Percentiles rank a stretch among this genome's conserved stretches.
Evolutionary conservation across 352 stramenopile species (phyloP).

Genomic region (Globisporangium paddicum): DNA sequence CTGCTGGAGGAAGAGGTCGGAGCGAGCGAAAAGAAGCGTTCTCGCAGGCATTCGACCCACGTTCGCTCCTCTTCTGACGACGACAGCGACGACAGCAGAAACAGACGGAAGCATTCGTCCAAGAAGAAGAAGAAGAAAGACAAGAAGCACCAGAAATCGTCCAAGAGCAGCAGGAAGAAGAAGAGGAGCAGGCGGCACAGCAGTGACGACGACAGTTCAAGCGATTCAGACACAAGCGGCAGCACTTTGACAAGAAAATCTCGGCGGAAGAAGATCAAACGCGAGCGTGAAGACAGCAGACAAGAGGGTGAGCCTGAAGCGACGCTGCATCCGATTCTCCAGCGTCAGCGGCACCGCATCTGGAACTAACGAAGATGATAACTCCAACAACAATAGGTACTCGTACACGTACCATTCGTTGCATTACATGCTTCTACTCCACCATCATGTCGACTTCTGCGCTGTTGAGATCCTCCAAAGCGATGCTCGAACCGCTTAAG

Average conservation of each 20-base stretch:
- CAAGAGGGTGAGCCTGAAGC: not conserved
- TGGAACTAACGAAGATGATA: constrained; percentile 43
- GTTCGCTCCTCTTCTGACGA: not conserved
- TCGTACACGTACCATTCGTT: too few relatives aligned
- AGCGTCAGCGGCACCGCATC: constrained; percentile 28
- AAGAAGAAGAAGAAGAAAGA: constrained; percentile 19
- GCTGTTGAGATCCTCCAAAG: constrained; percentile 30
- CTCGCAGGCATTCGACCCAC: constrained; percentile 2
- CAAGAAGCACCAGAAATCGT: constrained; percentile 4
- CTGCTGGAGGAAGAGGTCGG: constrained; percentile 28
- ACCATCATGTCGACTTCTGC: constrained; percentile 4
- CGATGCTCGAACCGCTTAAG: constrained; percentile 43
- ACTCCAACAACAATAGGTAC: too few relatives aligned
- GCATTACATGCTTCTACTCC: not conserved
- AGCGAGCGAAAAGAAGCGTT: not conserved
- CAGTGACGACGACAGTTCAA: not conserved
- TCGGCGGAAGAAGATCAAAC: constrained; percentile 2
- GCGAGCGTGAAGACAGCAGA: not conserved
- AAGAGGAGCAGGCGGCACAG: not conserved
- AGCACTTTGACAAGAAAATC: not conserved
- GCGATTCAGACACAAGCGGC: not conserved
- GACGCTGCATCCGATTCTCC: constrained; percentile 18
- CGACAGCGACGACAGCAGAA: constrained; percentile 1
- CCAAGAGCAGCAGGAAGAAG: constrained; percentile 9
- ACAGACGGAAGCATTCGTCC: not conserved